Percentiles rank a stretch among this genome's conserved stretches.
Evolutionary conservation across 163 green algal species (phyloP).

Genomic region (Volvox carteri): DNA sequence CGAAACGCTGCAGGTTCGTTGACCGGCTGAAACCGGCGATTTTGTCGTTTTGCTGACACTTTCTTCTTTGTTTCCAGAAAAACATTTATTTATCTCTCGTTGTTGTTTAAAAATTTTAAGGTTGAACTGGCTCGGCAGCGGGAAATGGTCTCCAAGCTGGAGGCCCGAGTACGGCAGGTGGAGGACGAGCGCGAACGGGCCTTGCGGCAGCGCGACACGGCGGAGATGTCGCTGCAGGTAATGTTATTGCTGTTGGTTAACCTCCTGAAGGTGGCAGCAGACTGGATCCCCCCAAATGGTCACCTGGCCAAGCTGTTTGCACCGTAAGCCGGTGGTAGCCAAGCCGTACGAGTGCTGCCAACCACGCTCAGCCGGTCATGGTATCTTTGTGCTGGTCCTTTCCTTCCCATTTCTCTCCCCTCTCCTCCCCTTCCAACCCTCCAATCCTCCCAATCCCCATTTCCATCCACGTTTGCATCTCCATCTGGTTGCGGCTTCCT

Average conservation of each 20-base stretch:
- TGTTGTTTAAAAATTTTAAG: neutral
- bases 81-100: too few species aligned
- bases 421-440: neutral
- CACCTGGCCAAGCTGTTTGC: too few species aligned
- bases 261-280: too few species aligned
- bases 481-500: too few species aligned
- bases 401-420: neutral
- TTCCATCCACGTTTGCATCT: too few species aligned
- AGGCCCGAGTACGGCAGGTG: constrained; percentile 4
- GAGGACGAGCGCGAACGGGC: constrained; percentile 45
- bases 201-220: constrained; percentile 22
- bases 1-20: constrained; percentile 15
- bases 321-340: too few species aligned
- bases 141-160: neutral
- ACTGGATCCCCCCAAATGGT: too few species aligned
- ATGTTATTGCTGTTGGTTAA: too few species aligned
- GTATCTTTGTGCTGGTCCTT: too few species aligned
- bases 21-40: neutral
- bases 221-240: constrained; percentile 46
- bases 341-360: too few species aligned
- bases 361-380: too few species aligned
- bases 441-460: neutral
- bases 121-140: constrained; percentile 9
- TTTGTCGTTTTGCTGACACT: neutral
- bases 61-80: neutral